Evolutionary conservation across 805 yeast genomes (phyloP), one percentile per base, ranked within the genome.

Genomic region (Cyberlindnera japonica): DNA sequence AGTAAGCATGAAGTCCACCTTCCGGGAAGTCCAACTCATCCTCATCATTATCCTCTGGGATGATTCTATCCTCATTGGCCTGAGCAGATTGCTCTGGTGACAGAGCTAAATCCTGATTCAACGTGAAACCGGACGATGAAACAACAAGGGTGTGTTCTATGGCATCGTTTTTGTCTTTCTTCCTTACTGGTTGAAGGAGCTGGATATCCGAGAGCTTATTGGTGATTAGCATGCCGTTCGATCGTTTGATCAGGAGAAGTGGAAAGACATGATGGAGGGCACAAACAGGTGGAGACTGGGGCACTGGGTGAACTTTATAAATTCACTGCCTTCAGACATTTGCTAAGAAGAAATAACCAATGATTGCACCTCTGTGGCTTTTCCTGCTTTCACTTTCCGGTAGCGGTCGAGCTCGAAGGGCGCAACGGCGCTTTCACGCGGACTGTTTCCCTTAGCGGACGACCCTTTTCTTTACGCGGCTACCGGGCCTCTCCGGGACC

Each of bases 401-500:
- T 37, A 33, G 40, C 27, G 38, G 40, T n/a, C n/a, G n/a, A n/a
- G n/a, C n/a, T 14, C 6, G 21, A 8, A 23, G 15, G 8, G 19
- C 21, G 21, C 18, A 21, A 33, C 42, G 42, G 42, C 41, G 21
- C 16, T 37, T 32, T 28, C 33, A 33, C 46, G 43, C 46, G 33
- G 43, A 43, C 42, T 38, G 43, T 38, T 43, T 43, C 46, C 46
- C 40, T 43, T 43, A 43, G 46, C 22, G 39, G 46, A 37, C 19
- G 23, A 8, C 35, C n/a, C 22, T n/a, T 17, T 5, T 4, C 10
- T 10, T 12, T 4, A 14, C 31, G 31, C 12, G 19, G 13, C 17
- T 87, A 80, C 57, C 86, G 87, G 3, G 97, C 90, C 56, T 93
- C 99, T 48, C 78, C 27, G 83, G n/a, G n/a, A n/a, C n/a, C n/a